Evolutionary conservation across 306 rosid genomes (phyloP), one percentile per base, ranked within the genome.

Genomic region (Alnus rubra): DNA sequence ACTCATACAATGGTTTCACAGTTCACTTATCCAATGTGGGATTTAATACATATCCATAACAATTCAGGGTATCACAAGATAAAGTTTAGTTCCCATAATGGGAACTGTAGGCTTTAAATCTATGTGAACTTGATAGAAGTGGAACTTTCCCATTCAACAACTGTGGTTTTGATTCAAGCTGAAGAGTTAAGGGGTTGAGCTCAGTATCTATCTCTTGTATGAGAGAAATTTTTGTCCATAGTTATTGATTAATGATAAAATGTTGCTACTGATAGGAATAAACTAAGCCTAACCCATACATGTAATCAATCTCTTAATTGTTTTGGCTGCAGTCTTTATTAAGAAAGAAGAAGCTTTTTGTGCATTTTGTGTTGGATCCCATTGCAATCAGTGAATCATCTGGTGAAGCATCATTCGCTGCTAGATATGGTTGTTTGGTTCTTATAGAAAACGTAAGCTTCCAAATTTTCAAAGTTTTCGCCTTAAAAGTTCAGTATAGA

Each of bases 331-430:
- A 84, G 88, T 84, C 86, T 10, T 77, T 87, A 78, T 69, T 3
- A 49, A 71, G 70, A 62, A 84, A 73, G 83, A 72, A 84, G 28
- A 82, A 82, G 80, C 76, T 84, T 37, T 87, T 87, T 72, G 90
- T 87, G 81, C 88, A 84, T 78, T 87, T 87, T 71, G 86, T 87
- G 79, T 80, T 87, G 86, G 88, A 84, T 70, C 90, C 88, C 49
- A 78, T 84, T 58, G 69, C 80, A 47, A 45, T 84, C 16, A 75
- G 80, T 39, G 82, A 84, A 54, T 49, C 82, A 71, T 79, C 88
- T n/a, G 69, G 70, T 8, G 90, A 87, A 77, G 78, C 83, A 48
- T 84, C 88, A 19, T 87, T 87, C 82, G 86, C 90, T 65, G 85
- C 86, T 2, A 74, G 88, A 76, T 78, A 82, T 76, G 90, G 86